phyloP scores from a whole-genome alignment of 257 asterid genomes.

The Buddleja alternifolia region DNA sequence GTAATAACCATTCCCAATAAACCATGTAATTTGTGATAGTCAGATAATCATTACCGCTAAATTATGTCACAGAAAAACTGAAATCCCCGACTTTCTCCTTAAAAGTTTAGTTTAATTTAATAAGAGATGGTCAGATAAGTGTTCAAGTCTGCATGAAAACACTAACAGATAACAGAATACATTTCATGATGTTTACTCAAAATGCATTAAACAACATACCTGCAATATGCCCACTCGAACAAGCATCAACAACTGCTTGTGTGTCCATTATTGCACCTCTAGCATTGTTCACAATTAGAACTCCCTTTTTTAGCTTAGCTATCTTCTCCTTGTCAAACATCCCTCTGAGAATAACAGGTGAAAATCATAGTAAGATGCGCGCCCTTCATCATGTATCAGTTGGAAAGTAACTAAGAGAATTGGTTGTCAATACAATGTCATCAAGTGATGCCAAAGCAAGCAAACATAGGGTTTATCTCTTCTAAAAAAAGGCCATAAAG shows the following conservation, averaged over 20 bases:
- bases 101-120: background rate
- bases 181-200: background rate
- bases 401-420: too few relatives aligned
- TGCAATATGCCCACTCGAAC: slow-evolving; percentile 92
- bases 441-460: too few relatives aligned
- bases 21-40: background rate
- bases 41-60: background rate
- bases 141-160: background rate
- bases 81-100: too few relatives aligned
- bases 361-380: background rate
- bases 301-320: slow-evolving; percentile 91
- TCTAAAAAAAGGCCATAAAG: too few relatives aligned
- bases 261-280: slow-evolving; percentile 99
- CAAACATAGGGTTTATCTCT: too few relatives aligned
- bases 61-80: background rate
- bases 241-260: slow-evolving; percentile 96
- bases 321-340: slow-evolving; percentile 86
- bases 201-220: slow-evolving; percentile 44
- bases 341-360: slow-evolving; percentile 52
- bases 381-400: background rate
- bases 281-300: slow-evolving; percentile 90
- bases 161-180: background rate
- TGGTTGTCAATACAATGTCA: too few relatives aligned
- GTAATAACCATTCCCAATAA: background rate
- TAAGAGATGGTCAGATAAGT: background rate